Base-by-base conservation (phyloP, 2,329 filamentous ascomycete genomes). In the Magnaporthales sp. region DNA sequence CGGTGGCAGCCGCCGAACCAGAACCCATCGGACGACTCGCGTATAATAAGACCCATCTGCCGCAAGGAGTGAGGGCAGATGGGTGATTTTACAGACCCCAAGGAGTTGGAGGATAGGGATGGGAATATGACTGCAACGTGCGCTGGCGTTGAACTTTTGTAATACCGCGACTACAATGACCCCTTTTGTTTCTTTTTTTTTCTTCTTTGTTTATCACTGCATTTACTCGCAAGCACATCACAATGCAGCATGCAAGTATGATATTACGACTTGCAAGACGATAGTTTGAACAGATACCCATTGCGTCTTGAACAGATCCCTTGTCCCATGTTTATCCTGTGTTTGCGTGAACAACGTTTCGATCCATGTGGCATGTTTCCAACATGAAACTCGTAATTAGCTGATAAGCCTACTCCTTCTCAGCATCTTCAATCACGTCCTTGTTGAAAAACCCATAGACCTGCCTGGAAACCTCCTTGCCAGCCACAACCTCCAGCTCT, bases 401-500 rank as follows among this genome's bases (percentile, higher is more conserved):
- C n/a, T 46, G 38, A 46, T 46, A n/a, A 19, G 10, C 8, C 54
- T 58, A 58, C 1, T 24, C 26, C 9, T 64, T 27, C 19, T 78
- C 76, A 19, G 80, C 80, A 63, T 86, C 79, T 67, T 86, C 84
- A 73, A 87, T 80, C 24, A 87, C 75, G 72, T 87, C 86, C 64
- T 83, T 79, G 26, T 89, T 90, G 72, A 99, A 98, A 75, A 99
- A 98, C 19, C 84, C 83, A 67, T 87, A 80, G 51, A 98, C 91
- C 78, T 90, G 87, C 75, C 89, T 86, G 29, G 86, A 93, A 19
- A 89, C 87, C 75, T 94, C 90, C 69, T 82, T 88, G 0, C 95
- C 95, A 27, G 98, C 88, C 67, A 96, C 70, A 31, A 85, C 85
- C 70, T 87, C 84, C 69, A 99, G 77, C 71, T 93, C 90, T 63